Conservation (phyloP, 2,329 filamentous ascomycete genomes). For the Ambrosiella cleistominuta region DNA sequence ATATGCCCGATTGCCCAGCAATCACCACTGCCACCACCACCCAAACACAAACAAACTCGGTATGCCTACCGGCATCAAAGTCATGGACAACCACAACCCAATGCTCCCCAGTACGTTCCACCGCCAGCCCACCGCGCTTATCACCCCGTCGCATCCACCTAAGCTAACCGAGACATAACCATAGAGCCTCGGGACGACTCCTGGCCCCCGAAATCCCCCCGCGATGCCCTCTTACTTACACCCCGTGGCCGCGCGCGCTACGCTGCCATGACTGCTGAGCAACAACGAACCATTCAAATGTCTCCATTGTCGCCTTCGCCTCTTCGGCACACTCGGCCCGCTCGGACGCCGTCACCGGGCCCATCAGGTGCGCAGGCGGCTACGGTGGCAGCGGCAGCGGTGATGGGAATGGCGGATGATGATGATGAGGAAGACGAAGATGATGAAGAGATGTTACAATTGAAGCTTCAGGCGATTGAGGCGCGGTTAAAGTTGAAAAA, state of each 20-base stretch:
- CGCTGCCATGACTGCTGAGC: constrained; percentile 16
- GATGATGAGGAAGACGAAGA: constrained; percentile 39
- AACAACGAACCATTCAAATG: constrained; percentile 39
- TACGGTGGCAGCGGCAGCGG: neutral
- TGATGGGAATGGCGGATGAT: constrained; percentile 16
- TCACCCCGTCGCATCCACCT: constrained; percentile 10
- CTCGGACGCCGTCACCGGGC: constrained; percentile 13
- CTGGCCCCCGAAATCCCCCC: constrained; percentile 51
- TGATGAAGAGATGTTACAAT: constrained; percentile 73
- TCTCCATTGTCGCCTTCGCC: constrained; percentile 54
- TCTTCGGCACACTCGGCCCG: constrained; percentile 14
- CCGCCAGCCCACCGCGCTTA: neutral
- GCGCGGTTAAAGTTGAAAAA: constrained; percentile 76
- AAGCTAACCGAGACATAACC: constrained; percentile 14
- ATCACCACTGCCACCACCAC: neutral
- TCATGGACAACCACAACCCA: constrained; percentile 12
- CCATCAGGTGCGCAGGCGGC: neutral
- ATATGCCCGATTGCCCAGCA: no score
- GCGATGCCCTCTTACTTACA: constrained; percentile 46
- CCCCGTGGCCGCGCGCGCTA: constrained; percentile 66
- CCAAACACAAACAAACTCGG: neutral
- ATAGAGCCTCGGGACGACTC: constrained; percentile 22
- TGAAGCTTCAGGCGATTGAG: constrained; percentile 78
- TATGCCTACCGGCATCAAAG: constrained; percentile 10
- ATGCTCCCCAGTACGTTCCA: constrained; percentile 10